phyloP scores from a whole-genome alignment of 331 rosid species.

The Telfairia occidentalis region DNA sequence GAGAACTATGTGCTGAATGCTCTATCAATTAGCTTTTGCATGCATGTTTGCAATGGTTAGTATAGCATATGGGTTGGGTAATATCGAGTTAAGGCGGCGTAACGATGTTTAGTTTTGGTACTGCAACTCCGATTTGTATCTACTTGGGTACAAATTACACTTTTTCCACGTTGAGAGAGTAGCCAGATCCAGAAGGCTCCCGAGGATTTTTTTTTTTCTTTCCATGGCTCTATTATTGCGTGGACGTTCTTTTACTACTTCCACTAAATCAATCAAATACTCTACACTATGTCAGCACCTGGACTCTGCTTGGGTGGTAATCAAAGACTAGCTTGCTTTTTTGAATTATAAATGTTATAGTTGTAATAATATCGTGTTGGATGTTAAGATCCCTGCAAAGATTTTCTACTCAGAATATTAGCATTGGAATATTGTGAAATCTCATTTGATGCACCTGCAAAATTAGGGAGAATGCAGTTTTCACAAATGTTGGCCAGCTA shows the following conservation, averaged over 20 bases:
- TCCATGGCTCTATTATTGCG: background rate
- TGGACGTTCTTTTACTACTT: background rate
- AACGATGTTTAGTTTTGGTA: background rate
- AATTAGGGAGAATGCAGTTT: conserved; percentile 40
- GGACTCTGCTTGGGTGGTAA: background rate
- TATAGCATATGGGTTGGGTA: background rate
- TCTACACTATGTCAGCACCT: background rate
- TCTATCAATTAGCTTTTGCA: background rate
- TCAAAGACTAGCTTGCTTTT: background rate
- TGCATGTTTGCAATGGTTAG: background rate
- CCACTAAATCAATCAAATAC: background rate
- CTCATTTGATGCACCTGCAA: conserved; percentile 13
- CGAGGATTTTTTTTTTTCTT: background rate
- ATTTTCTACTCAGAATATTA: background rate
- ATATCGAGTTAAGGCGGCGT: background rate
- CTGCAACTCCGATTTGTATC: background rate
- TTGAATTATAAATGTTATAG: background rate
- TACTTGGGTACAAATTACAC: background rate
- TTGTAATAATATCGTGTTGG: background rate
- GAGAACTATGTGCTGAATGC: background rate
- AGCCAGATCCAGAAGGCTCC: background rate
- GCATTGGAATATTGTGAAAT: background rate
- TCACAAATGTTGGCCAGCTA: conserved; percentile 61
- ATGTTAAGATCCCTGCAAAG: background rate
- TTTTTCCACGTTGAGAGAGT: background rate